Evolutionary conservation across 805 yeast genomes (phyloP).

Genomic region (Lachancea fermentati): DNA sequence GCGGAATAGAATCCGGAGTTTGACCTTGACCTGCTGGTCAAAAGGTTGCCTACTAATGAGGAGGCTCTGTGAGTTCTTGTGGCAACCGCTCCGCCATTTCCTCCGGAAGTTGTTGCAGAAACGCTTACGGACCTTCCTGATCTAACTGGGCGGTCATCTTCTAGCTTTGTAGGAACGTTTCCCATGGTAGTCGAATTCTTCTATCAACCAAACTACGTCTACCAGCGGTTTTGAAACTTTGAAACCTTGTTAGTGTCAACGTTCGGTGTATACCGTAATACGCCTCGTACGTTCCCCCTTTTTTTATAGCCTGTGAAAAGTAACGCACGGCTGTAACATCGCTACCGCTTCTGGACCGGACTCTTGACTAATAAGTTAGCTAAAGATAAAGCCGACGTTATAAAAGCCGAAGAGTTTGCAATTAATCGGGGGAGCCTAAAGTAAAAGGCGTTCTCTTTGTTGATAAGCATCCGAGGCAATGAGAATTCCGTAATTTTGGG

Average conservation of each 20-base stretch:
- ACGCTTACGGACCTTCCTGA: constrained; percentile 8
- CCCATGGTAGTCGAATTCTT: constrained; percentile 33
- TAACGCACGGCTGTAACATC: neutral
- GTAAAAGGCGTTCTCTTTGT: too few relatives aligned
- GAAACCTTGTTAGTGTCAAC: neutral
- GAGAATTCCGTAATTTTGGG: too few relatives aligned
- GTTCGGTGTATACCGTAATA: neutral
- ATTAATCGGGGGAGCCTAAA: too few relatives aligned
- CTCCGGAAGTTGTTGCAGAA: constrained; percentile 9
- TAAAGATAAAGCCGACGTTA: too few relatives aligned
- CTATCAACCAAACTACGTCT: neutral
- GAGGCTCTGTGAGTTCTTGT: constrained; percentile 22
- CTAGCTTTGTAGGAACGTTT: constrained; percentile 43
- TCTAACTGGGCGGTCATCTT: constrained; percentile 21
- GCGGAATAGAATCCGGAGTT: constrained; percentile 11
- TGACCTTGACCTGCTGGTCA: constrained; percentile 24
- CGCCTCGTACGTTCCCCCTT: neutral
- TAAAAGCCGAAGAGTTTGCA: too few relatives aligned
- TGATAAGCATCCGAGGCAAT: too few relatives aligned
- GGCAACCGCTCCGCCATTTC: constrained; percentile 1
- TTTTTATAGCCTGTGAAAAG: neutral
- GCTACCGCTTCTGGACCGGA: neutral
- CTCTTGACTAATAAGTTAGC: too few relatives aligned
- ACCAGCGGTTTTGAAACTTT: neutral
- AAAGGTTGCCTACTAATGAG: constrained; percentile 22